Conservation (phyloP, 345 rosid species). For the Ceriops zippeliana region DNA sequence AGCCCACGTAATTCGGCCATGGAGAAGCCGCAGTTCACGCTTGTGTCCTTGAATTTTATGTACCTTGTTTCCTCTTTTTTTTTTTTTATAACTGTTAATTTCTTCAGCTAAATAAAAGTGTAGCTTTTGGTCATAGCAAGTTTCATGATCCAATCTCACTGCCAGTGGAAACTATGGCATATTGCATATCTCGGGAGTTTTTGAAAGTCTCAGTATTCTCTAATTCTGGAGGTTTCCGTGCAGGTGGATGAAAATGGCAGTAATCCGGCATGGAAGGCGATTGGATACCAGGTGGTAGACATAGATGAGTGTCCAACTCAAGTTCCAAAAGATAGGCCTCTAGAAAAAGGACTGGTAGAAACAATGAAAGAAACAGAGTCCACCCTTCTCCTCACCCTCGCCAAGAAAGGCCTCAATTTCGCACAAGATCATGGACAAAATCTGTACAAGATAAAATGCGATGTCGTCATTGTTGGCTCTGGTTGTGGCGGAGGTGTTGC, state of each 20-base stretch:
- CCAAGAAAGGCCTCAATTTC: constrained; percentile 54
- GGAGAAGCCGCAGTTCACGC: too few species aligned
- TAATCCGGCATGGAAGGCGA: constrained; percentile 77
- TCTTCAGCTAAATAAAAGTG: too few species aligned
- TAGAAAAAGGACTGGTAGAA: constrained; percentile 68
- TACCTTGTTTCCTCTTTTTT: too few species aligned
- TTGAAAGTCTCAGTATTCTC: not conserved
- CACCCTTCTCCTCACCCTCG: constrained; percentile 43
- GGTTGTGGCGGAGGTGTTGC: constrained; percentile 98
- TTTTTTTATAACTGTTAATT: too few species aligned
- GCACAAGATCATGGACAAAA: constrained; percentile 24
- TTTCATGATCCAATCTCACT: too few species aligned
- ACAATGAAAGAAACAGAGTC: constrained; percentile 43
- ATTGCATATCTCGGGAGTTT: not conserved
- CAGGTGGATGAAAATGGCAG: constrained; percentile 59
- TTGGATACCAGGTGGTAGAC: constrained; percentile 43
- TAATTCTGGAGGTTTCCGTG: not conserved
- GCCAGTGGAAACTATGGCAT: not conserved
- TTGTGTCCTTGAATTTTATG: too few species aligned
- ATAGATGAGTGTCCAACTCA: constrained; percentile 12
- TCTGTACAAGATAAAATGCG: constrained; percentile 57
- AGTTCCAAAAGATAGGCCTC: constrained; percentile 48
- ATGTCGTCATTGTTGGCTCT: constrained; percentile 70
- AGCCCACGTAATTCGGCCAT: too few species aligned
- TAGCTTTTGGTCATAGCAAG: too few species aligned